Evolutionary conservation across 2,329 filamentous ascomycete genomes (phyloP), one percentile per base, ranked within the genome.

Genomic region (Pseudogymnoascus sp.): DNA sequence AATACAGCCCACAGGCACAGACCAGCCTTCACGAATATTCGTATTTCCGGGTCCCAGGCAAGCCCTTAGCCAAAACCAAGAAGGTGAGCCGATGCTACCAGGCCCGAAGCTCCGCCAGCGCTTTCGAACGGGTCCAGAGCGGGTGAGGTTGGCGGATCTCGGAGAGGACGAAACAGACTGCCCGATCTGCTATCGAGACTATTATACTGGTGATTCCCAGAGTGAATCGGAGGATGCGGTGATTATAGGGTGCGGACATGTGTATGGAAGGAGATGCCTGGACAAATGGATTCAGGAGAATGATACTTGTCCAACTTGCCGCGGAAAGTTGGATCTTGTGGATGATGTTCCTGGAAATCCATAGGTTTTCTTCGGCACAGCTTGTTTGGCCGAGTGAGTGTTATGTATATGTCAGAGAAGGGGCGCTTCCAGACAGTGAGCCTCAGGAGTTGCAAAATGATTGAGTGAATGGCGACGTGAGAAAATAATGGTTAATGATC

Each of bases 231-330:
- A 58, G 33, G 57, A 37, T 37, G 57, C 57, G 33, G 57, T 58
- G 20, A 58, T 9, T 12, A 38, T 58, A 38, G 18, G 11, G 35
- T 58, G 57, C 8, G 57, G 57, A 16, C 57, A 58, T 58, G 18
- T 58, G 11, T 30, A 38, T 37, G 57, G 57, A 16, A 39, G 37
- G 57, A 58, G 37, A 12, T 58, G 57, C 12, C 37, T 58, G 12
- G 57, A 58, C 22, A 39, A 58, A 38, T 58, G 57, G 57, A 39
- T 39, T n/a, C 57, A 58, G 57, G 35, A 58, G 18, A 58, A 20
- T 18, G 37, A 38, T 58, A 58, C 57, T 18, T 58, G 57, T 37
- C 57, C 57, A 30, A 39, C 37, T 58, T 58, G 57, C 14, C 20
- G 57, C 12, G 37, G 25, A 1, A 39, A 58, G 35, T 6, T 58